phyloP scores from a whole-genome alignment of 2,329 filamentous ascomycete species.

The Aphanocladium album region DNA sequence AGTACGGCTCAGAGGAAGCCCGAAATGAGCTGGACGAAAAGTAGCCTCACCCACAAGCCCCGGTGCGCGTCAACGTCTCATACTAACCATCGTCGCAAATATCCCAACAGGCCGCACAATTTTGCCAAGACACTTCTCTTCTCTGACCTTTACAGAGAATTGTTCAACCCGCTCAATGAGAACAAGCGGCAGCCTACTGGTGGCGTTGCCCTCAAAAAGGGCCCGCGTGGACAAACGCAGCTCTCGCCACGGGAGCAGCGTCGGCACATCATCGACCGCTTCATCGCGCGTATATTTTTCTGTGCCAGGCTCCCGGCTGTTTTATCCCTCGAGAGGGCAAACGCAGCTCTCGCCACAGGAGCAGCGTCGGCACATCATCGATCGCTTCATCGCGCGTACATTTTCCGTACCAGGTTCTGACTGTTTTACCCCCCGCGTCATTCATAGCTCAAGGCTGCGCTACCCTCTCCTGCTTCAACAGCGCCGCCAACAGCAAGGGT shows the following conservation, averaged over 20 bases:
- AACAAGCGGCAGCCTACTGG: conserved; percentile 71
- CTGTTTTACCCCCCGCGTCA: too few species aligned
- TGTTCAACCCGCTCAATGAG: conserved; percentile 78
- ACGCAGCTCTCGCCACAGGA: conserved; percentile 66
- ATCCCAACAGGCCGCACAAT: conserved; percentile 78
- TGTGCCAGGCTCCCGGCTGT: too few species aligned
- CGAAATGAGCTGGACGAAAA: conserved; percentile 41
- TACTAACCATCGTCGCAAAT: conserved; percentile 48
- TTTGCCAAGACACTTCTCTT: conserved; percentile 75
- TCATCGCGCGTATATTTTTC: too few species aligned
- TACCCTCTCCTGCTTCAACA: too few species aligned
- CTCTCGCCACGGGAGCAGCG: conserved; percentile 72
- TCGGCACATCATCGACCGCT: conserved; percentile 75
- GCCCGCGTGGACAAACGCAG: conserved; percentile 52
- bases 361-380: conserved; percentile 72
- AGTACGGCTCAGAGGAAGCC: conserved; percentile 39
- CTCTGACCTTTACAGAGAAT: conserved; percentile 65
- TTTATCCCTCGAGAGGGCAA: too few species aligned
- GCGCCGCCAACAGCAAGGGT: too few species aligned
- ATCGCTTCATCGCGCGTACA: conserved; percentile 90
- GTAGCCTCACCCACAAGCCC: conserved; percentile 20
- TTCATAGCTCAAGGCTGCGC: too few species aligned
- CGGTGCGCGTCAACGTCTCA: neutral
- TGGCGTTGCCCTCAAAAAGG: conserved; percentile 51
- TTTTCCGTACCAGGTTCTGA: too few species aligned